Conservation (phyloP, 2,329 filamentous ascomycete genomes). For the Colletotrichum caudatum region DNA sequence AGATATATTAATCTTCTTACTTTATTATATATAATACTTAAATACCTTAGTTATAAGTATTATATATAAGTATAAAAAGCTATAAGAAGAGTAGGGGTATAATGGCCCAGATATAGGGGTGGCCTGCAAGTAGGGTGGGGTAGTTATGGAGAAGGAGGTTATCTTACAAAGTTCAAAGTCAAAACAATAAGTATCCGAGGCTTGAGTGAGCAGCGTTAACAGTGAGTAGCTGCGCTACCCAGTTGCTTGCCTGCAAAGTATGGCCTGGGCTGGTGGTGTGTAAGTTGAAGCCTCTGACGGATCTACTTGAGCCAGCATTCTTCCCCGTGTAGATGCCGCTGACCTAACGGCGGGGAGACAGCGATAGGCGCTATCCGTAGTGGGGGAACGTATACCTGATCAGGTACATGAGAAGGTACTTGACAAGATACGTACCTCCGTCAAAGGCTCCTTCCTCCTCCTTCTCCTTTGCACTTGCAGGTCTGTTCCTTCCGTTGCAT, state of each 20-base stretch:
- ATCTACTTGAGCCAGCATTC: background rate
- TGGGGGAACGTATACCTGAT: background rate
- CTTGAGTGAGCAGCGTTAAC: background rate
- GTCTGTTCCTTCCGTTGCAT: constrained; percentile 15
- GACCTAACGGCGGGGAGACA: constrained; percentile 2
- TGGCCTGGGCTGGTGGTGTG: background rate
- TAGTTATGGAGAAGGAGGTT: too few relatives aligned
- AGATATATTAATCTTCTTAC: too few relatives aligned
- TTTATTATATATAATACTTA: too few relatives aligned
- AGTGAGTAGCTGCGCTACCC: background rate
- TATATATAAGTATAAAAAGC: too few relatives aligned
- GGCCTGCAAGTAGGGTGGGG: too few relatives aligned
- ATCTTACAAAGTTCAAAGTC: too few relatives aligned
- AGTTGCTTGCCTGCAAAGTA: background rate
- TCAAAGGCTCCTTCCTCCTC: background rate
- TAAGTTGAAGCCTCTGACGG: background rate
- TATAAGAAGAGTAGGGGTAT: too few relatives aligned
- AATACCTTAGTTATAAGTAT: too few relatives aligned
- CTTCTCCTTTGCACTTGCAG: background rate
- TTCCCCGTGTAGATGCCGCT: background rate
- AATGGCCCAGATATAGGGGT: too few relatives aligned
- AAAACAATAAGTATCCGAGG: too few relatives aligned
- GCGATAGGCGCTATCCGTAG: background rate
- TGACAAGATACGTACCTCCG: background rate
- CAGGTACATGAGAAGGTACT: background rate